Evolutionary conservation across 306 rosid genomes (phyloP).

Genomic region (Trichosanthes truncata): DNA sequence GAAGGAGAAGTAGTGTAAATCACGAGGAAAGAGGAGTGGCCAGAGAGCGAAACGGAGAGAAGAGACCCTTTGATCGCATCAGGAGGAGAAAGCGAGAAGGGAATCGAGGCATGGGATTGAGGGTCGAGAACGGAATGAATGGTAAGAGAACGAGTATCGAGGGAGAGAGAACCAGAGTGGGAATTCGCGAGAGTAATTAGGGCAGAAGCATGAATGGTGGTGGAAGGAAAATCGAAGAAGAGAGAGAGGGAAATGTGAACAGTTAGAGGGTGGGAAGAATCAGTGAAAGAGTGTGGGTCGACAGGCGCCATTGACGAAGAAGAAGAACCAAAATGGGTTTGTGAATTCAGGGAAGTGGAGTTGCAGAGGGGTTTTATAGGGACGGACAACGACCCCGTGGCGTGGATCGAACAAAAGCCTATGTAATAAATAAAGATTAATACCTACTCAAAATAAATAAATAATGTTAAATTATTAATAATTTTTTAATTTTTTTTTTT

Average conservation of each 20-base stretch:
- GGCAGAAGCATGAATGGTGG: slow-evolving; percentile 54
- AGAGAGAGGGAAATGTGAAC: slow-evolving; percentile 47
- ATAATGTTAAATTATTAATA: too few species aligned
- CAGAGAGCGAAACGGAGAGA: slow-evolving; percentile 44
- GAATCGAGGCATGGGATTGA: slow-evolving; percentile 22
- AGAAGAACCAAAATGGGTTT: not conserved
- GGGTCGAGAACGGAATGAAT: slow-evolving; percentile 45
- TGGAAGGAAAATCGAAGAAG: slow-evolving; percentile 53
- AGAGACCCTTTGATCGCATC: slow-evolving; percentile 55
- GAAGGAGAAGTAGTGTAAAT: slow-evolving; percentile 53
- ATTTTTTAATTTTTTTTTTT: too few species aligned
- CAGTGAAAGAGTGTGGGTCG: slow-evolving; percentile 90
- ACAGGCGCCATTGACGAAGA: slow-evolving; percentile 51
- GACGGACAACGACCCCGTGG: not conserved
- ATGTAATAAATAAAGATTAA: too few species aligned
- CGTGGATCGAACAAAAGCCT: not conserved
- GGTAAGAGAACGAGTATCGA: slow-evolving; percentile 64
- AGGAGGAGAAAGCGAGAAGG: slow-evolving; percentile 34
- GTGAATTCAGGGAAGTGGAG: too few species aligned
- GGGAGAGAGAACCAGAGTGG: slow-evolving; percentile 50
- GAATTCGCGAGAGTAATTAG: slow-evolving; percentile 43
- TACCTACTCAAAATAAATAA: too few species aligned
- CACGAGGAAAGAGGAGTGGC: slow-evolving; percentile 41
- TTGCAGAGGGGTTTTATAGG: not conserved
- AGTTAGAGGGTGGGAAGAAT: slow-evolving; percentile 45